phyloP scores from a whole-genome alignment of 306 rosid species.

The Sindora glabra region DNA sequence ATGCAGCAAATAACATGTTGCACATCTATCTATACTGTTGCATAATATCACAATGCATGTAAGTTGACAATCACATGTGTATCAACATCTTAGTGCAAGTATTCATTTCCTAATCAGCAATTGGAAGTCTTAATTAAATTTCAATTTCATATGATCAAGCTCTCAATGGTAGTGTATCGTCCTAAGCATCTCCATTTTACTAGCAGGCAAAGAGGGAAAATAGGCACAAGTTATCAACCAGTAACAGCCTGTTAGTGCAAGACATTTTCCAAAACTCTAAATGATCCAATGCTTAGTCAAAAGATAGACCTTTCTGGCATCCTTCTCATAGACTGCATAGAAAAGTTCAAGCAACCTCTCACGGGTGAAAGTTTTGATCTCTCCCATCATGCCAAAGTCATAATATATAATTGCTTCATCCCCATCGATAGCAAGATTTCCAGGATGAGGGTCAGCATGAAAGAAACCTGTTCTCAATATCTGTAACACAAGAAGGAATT shows the following conservation, averaged over 20 bases:
- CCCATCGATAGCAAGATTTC: constrained; percentile 79
- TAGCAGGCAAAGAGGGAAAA: not conserved
- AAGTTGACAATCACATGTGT: no score
- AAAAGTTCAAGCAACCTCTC: constrained; percentile 88
- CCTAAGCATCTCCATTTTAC: not conserved
- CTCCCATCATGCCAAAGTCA: constrained; percentile 99
- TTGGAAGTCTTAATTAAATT: not conserved
- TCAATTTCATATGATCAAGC: not conserved
- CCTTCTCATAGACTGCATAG: constrained; percentile 79
- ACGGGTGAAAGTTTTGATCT: constrained; percentile 78
- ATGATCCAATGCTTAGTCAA: not conserved
- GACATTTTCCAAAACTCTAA: not conserved
- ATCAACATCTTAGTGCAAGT: no score
- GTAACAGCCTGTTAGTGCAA: not conserved
- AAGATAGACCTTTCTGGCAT: constrained; percentile 70
- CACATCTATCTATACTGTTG: not conserved
- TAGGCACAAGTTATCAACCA: not conserved
- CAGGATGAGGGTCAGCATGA: constrained; percentile 98
- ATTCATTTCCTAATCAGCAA: no score
- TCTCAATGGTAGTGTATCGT: not conserved
- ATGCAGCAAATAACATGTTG: not conserved
- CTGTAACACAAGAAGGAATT: constrained; percentile 31
- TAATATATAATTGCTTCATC: constrained; percentile 81
- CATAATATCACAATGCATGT: no score
- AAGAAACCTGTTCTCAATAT: constrained; percentile 89